Evolutionary conservation across 192 early-diverging fungal species (phyloP), one percentile per base, ranked within the genome.

Genomic region (Allomyces macrogynus): DNA sequence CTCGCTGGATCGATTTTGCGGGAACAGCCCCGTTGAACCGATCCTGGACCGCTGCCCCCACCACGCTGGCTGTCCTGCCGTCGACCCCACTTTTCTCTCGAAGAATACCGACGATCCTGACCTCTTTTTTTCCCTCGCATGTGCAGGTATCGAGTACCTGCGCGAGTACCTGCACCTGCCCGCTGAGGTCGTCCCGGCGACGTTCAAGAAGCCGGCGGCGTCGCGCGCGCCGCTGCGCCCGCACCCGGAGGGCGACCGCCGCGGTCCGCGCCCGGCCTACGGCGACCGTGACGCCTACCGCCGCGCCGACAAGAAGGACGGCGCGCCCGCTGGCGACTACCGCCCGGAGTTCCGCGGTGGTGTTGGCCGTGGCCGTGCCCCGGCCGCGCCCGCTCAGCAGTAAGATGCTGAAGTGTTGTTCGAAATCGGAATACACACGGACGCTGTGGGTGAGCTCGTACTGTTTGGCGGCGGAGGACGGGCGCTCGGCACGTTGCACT

Each of bases 331-430:
- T 61, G 90, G 89, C 70, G 86, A 90, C 80, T 99, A 87, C 83
- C 86, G 88, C 76, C 93, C 95, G 67, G 91, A 94, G 79, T 99
- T 99, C 90, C 87, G 89, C 79, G 87, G 87, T 80, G 88, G 90
- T 72, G 80, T 91, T 72, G 90, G 90, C 75, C 87, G 89, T 81
- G 86, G 89, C 68, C 70, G 73, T 74, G 72, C 62, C 32, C 32
- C 32, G 32, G 49, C 49, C 49, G 20, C 12, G 49, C 49, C 49
- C 49, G 49, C 49, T 57, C 16, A 14, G 16, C 49, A 57, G 49
- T 57, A 57, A 57, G 20, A 57, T 1, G 1, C 2, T 3, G 49
- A 5, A 20, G 12, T 57, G 12, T 5, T 57, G 8, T 40, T 40
- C 32, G 4, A 40, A 0, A 7, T 40, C 8, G 32, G 32, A 40